A percentile compares a stretch with the other conserved stretches of the same genome.
Conservation (phyloP, 2,329 filamentous ascomycete genomes). For the Colletotrichum melonis region DNA sequence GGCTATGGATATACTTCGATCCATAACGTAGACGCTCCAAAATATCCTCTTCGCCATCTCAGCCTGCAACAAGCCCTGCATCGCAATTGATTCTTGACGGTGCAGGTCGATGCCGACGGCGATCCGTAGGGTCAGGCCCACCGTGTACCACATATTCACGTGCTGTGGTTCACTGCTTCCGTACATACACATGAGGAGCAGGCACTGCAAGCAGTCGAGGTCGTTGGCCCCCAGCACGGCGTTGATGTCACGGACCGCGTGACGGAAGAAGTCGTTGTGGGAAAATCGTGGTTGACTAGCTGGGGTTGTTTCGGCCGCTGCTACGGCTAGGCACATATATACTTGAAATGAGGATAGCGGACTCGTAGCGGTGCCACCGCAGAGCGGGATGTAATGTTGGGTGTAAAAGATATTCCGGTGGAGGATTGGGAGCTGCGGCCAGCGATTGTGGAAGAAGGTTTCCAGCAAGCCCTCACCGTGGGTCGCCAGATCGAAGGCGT, state of each 20-base stretch:
- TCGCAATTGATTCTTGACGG: slow-evolving; percentile 34
- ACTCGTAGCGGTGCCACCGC: background rate
- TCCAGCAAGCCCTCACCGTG: slow-evolving; percentile 22
- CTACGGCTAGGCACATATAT: slow-evolving; percentile 41
- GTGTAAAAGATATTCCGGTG: slow-evolving; percentile 38
- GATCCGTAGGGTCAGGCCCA: slow-evolving; percentile 38
- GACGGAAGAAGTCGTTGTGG: slow-evolving; percentile 12
- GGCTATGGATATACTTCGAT: slow-evolving; percentile 41
- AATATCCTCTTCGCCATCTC: slow-evolving; percentile 44
- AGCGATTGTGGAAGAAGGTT: slow-evolving; percentile 41
- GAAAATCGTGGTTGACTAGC: background rate
- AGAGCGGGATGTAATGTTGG: slow-evolving; percentile 20
- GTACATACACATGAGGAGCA: slow-evolving; percentile 41
- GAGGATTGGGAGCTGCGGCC: slow-evolving; percentile 41
- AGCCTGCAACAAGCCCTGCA: slow-evolving; percentile 24
- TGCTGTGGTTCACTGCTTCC: slow-evolving; percentile 42
- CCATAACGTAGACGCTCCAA: slow-evolving; percentile 44
- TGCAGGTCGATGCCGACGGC: slow-evolving; percentile 39
- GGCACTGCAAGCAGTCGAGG: slow-evolving; percentile 41
- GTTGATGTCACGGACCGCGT: slow-evolving; percentile 2
- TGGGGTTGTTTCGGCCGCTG: slow-evolving; percentile 34
- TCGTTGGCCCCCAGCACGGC: slow-evolving; percentile 37
- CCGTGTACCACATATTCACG: slow-evolving; percentile 41
- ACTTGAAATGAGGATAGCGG: slow-evolving; percentile 37
- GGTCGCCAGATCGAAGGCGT: no score